phyloP scores from a whole-genome alignment of 305 asterid genomes.

The Solanum hybrid region DNA sequence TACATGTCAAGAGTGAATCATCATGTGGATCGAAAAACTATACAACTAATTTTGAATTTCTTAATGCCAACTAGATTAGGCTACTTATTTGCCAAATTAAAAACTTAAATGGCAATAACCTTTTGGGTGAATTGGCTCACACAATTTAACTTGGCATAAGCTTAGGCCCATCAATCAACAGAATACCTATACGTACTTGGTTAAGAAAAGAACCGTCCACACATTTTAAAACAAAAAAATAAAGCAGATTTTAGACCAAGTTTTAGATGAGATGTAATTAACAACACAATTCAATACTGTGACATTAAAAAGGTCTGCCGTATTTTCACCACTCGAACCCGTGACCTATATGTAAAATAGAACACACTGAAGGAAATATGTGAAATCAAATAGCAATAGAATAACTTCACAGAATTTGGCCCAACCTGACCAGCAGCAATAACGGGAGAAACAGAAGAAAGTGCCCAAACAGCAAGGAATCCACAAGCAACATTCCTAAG shows the following conservation, averaged over 20 bases:
- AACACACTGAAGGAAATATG: background rate
- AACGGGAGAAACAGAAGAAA: conserved; percentile 72
- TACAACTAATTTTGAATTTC: background rate
- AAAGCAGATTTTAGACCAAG: background rate
- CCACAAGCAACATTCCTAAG: conserved; percentile 75
- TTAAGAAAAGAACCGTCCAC: background rate
- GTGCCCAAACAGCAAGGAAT: conserved; percentile 78
- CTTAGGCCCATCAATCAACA: background rate
- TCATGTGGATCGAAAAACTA: background rate
- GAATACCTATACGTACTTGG: background rate
- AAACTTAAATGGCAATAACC: background rate
- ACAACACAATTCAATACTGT: background rate
- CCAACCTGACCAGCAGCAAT: conserved; percentile 68
- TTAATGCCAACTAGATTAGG: background rate
- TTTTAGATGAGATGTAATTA: background rate
- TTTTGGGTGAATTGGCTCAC: background rate
- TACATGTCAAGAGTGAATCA: background rate
- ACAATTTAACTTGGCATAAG: background rate
- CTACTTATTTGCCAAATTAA: background rate
- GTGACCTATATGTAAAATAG: background rate
- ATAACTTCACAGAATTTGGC: background rate
- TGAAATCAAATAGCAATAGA: background rate
- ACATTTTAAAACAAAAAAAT: background rate
- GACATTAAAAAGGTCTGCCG: background rate
- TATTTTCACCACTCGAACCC: background rate